Evolutionary conservation across 225 moss, liverwort and hornwort species (phyloP).

Genomic region (Thuidium tamariscinum): DNA sequence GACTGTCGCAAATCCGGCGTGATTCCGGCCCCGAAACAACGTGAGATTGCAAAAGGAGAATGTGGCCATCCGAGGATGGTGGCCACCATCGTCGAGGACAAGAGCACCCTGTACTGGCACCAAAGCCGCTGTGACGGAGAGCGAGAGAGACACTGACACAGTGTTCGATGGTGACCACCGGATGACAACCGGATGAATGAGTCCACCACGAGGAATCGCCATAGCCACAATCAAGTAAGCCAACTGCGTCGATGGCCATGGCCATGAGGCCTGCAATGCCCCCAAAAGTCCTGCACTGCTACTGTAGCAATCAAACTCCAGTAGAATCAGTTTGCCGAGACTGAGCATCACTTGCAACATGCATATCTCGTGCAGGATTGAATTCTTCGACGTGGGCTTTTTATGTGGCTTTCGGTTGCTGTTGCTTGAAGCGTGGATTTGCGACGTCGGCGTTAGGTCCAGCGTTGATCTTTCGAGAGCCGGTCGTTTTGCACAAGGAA

Average conservation of each 20-base stretch:
- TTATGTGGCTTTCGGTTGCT: neutral
- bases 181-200: slow-evolving; percentile 32
- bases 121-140: neutral
- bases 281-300: neutral
- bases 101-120: neutral
- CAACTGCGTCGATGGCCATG: neutral
- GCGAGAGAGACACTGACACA: neutral
- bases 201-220: neutral
- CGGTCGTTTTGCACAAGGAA: neutral
- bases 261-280: neutral
- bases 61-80: neutral
- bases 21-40: neutral
- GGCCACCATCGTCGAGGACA: neutral
- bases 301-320: neutral
- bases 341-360: neutral
- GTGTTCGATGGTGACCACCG: neutral
- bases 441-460: neutral
- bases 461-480: neutral
- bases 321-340: neutral
- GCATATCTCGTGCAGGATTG: neutral
- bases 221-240: neutral
- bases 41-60: neutral
- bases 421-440: neutral
- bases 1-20: neutral
- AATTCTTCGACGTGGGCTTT: neutral